Evolutionary conservation across 257 asterid genomes (phyloP).

Genomic region (Solanum peruvianum): DNA sequence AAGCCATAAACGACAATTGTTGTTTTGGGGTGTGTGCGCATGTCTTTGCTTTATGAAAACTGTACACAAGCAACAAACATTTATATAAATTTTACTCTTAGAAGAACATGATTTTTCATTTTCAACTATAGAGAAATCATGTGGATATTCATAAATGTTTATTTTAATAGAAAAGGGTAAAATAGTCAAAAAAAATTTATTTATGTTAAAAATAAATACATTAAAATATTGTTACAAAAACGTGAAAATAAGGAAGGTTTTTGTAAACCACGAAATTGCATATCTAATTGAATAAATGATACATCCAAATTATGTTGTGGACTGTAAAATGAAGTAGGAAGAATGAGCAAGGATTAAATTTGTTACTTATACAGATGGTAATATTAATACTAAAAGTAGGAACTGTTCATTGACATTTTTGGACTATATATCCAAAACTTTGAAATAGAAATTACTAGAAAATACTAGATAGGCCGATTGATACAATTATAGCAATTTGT

Average conservation of each 20-base stretch:
- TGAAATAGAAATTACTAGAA: not conserved
- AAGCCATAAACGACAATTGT: not conserved
- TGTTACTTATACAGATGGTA: not conserved
- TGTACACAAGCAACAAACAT: not conserved
- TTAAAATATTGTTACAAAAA: not conserved
- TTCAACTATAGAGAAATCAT: not conserved
- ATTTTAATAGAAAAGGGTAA: not conserved
- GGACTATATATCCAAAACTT: no score
- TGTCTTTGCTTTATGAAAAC: not conserved
- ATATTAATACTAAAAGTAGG: not conserved
- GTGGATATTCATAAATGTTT: not conserved
- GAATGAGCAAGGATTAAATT: not conserved
- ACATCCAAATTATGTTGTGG: not conserved
- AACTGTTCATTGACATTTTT: no score
- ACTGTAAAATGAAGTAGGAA: not conserved
- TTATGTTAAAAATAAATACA: not conserved
- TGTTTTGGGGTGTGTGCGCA: not conserved
- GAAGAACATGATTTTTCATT: not conserved
- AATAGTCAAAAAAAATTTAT: not conserved
- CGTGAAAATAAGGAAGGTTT: no score
- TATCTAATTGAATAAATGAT: not conserved
- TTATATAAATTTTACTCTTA: not conserved
- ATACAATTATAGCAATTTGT: not conserved
- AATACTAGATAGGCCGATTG: not conserved
- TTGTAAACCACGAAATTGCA: no score